Percentiles rank a stretch among this genome's conserved stretches.
These are phyloP conservation scores for Oryza officinalis DNA, from an alignment of 176 grass and related monocot species.

Conservation along the genomic window DNA sequence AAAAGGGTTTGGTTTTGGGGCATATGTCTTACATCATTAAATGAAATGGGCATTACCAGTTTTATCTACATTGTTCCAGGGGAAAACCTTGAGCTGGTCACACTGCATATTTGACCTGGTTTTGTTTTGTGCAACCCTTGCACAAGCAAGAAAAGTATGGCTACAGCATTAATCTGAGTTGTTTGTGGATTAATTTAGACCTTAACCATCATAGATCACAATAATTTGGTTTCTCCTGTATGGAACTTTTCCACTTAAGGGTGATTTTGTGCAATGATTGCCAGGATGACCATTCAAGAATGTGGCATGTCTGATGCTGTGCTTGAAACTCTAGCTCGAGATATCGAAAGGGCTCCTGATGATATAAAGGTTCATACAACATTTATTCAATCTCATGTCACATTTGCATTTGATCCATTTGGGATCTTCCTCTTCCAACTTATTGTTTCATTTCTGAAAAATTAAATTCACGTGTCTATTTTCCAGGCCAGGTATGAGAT, in stretches of 20 bases:
- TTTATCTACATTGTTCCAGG: not conserved
- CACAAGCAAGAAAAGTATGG: slow-evolving; percentile 8
- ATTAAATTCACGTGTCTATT: slow-evolving; percentile 32
- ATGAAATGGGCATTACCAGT: not conserved
- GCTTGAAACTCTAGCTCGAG: slow-evolving; percentile 63
- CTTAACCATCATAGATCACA: slow-evolving; percentile 18
- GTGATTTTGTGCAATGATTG: slow-evolving; percentile 11
- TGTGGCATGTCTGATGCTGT: slow-evolving; percentile 71
- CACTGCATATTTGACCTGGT: not conserved
- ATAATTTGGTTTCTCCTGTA: slow-evolving; percentile 15
- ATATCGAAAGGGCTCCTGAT: slow-evolving; percentile 60
- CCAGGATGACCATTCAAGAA: slow-evolving; percentile 83
- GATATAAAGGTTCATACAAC: slow-evolving; percentile 65
- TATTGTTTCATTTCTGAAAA: slow-evolving; percentile 12
- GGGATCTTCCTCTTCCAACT: slow-evolving; percentile 45
- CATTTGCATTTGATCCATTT: slow-evolving; percentile 18
- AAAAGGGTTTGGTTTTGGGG: not conserved
- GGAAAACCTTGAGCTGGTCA: not conserved
- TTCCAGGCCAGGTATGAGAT: slow-evolving; percentile 82
- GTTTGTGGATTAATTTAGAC: not conserved
- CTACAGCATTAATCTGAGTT: not conserved
- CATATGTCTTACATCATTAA: not conserved
- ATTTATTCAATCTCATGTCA: slow-evolving; percentile 6
- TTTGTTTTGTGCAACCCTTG: not conserved
- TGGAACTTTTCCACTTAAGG: not conserved